A percentile compares a stretch with the other conserved stretches of the same genome.
Conservation (phyloP, 176 grass and related monocot genomes). For the Aechmea fasciata region DNA sequence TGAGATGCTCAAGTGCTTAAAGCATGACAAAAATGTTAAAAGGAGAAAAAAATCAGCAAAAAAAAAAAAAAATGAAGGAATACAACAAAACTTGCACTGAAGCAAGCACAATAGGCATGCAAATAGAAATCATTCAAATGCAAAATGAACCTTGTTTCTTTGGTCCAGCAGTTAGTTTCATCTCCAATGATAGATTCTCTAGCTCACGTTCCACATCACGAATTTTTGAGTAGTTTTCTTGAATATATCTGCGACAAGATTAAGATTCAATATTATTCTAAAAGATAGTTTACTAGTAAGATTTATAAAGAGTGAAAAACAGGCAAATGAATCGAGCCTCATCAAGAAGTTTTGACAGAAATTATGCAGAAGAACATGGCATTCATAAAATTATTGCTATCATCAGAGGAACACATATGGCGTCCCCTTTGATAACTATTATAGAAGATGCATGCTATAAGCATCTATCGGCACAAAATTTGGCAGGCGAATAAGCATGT, state of each 20-base stretch:
- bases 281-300: neutral
- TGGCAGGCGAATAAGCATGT: too few species aligned
- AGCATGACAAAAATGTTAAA: neutral
- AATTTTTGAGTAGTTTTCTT: conserved; percentile 97
- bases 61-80: neutral
- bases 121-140: neutral
- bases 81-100: neutral
- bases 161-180: conserved; percentile 89
- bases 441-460: neutral
- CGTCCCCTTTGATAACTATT: neutral
- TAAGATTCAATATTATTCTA: neutral
- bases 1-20: conserved; percentile 78
- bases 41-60: conserved; percentile 11
- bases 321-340: neutral
- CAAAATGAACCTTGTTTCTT: conserved; percentile 79
- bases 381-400: neutral
- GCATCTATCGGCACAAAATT: neutral
- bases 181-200: conserved; percentile 69
- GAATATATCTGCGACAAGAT: conserved; percentile 56
- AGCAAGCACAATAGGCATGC: neutral
- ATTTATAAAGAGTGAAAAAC: neutral
- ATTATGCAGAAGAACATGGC: neutral
- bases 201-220: conserved; percentile 89
- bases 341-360: neutral
- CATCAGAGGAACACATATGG: neutral